These are phyloP conservation scores for Fraxinus excelsior DNA, from an alignment of 257 asterid genomes.

Conservation along the genomic window DNA sequence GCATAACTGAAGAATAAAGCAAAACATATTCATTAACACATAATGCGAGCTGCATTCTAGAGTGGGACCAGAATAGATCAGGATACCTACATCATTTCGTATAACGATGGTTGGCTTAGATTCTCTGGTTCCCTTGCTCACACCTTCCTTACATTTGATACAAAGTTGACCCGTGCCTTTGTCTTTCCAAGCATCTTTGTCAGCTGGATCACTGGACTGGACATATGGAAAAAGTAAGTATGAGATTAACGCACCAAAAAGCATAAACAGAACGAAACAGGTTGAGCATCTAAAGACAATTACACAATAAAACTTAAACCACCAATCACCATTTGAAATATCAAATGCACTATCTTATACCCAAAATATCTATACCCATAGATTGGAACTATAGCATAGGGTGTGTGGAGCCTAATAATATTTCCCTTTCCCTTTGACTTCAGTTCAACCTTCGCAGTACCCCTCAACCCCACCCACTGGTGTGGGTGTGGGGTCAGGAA, in stretches of 20 bases:
- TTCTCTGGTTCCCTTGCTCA: constrained; percentile 79
- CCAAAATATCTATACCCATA: not conserved
- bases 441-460: no score
- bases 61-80: not conserved
- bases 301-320: not conserved
- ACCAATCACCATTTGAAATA: constrained; percentile 6
- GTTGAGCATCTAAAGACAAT: constrained; percentile 3
- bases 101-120: constrained; percentile 84
- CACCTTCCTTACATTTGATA: constrained; percentile 89
- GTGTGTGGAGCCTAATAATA: no score
- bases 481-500: no score
- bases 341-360: constrained; percentile 9
- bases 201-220: constrained; percentile 86
- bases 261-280: not conserved
- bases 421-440: no score
- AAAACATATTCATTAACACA: not conserved
- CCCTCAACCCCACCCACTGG: no score
- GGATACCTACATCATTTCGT: constrained; percentile 83
- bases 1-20: not conserved
- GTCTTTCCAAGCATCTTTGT: constrained; percentile 84
- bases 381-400: not conserved
- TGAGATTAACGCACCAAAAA: constrained; percentile 11
- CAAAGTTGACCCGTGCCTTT: constrained; percentile 84
- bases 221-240: constrained; percentile 26
- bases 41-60: not conserved